Evolutionary conservation across 441 rosid genomes (phyloP), one percentile per base, ranked within the genome.

Genomic region (Aleurites moluccanus): DNA sequence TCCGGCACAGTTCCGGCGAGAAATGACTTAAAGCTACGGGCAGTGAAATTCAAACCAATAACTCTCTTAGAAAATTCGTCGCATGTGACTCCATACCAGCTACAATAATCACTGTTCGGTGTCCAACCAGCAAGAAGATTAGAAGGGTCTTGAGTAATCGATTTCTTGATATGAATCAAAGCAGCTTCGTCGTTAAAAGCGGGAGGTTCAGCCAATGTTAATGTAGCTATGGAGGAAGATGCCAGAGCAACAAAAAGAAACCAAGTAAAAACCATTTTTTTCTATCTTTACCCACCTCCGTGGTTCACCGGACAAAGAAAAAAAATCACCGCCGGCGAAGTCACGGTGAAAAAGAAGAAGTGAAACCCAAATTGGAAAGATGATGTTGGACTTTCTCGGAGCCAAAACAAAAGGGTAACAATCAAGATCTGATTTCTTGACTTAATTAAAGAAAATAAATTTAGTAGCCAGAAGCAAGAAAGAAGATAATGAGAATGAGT

Each of bases 41-140:
- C 13, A 10, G 82, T 47, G 77, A 88, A 53, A 64, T 64, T 79
- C 70, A 88, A 61, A 62, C 81, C 67, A 21, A 79, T 69, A 16
- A 90, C 91, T 67, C 83, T 80, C 47, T 68, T 72, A 49, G 87
- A 79, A 33, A 60, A 57, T 1, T 38, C 33, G 60, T 81, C 80
- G 65, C 94, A 90, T 50, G 80, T 77, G 73, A 90, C 81, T 28
- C 90, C 92, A 64, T 47, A 55, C 94, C 94, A 90, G 20, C 77
- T 16, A 75, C 92, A 90, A 81, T 80, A 74, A 76, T 75, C 65
- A 42, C 53, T 25, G 35, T 23, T 62, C 4, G 70, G 71, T 73
- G 73, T 78, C 92, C 92, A 88, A 72, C 35, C 40, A 63, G 82
- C 79, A 62, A 88, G 84, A 69, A 79, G 81, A 72, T 82, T 72